Percentiles rank a stretch among this genome's conserved stretches.
Evolutionary conservation across 1,284 basidiomycete species (phyloP).

Genomic region (Leccinum angustisporum): DNA sequence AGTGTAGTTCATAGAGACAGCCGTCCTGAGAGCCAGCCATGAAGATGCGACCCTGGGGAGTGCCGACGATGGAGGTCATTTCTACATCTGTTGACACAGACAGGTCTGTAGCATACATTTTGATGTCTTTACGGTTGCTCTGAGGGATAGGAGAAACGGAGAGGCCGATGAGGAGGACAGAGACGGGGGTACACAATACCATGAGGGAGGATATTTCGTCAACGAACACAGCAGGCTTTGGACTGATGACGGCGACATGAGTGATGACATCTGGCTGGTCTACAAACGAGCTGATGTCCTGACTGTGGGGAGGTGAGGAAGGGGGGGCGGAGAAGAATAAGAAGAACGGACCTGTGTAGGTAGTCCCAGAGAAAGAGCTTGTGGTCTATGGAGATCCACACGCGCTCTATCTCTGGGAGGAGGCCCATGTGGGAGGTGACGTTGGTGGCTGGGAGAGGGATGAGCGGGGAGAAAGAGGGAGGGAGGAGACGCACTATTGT

Average conservation of each 20-base stretch:
- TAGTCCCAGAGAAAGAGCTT: constrained; percentile 98
- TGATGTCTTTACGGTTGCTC: constrained; percentile 67
- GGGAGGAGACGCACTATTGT: constrained; percentile 57
- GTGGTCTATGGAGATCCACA: constrained; percentile 95
- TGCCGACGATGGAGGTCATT: constrained; percentile 83
- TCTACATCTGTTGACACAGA: constrained; percentile 75
- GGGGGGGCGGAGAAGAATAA: not conserved
- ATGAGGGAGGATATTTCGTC: constrained; percentile 90
- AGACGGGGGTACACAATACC: constrained; percentile 86
- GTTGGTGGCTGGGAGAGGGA: constrained; percentile 45
- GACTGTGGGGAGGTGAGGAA: constrained; percentile 41
- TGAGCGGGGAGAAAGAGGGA: constrained; percentile 16
- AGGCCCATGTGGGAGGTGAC: constrained; percentile 82
- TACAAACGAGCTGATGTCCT: constrained; percentile 85
- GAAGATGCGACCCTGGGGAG: constrained; percentile 85
- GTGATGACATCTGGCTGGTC: constrained; percentile 92
- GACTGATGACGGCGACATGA: constrained; percentile 80
- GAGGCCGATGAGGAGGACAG: constrained; percentile 85
- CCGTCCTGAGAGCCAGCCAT: constrained; percentile 87
- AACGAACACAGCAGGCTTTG: constrained; percentile 84
- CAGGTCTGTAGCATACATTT: constrained; percentile 91
- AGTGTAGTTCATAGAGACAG: constrained; percentile 90
- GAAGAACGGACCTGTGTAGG: constrained; percentile 70
- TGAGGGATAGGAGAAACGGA: constrained; percentile 54
- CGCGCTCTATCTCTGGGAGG: constrained; percentile 90